Base-by-base conservation (phyloP, 306 rosid species). In the Cicer chorassanicum region DNA sequence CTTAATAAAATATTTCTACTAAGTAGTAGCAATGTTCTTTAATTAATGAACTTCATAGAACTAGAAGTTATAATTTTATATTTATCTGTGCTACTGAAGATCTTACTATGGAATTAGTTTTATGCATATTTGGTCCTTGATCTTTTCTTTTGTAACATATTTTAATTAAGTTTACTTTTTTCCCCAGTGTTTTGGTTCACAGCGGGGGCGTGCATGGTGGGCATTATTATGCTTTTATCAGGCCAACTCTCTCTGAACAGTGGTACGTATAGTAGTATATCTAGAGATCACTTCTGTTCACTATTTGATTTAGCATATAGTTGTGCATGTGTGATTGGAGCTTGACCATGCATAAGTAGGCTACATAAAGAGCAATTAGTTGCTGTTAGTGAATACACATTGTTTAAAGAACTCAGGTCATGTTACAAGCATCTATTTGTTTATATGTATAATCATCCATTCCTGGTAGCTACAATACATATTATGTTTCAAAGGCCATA, bases 171-270 rank as follows among this genome's bases (percentile, higher is more conserved):
- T 29, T 29, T 59, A 10, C 8, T 18, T 56, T 80, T 74, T 73
- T 66, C 79, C 2, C 13, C 87, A 93, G 98, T 84, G 98, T 93
- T 48, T 84, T 93, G 89, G 98, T 93, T 68, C 98, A 93, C 84
- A 93, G 98, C 45, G 98, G 98, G 13, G 98, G 98, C 21, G 98
- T 91, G 81, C 97, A 93, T 70, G 98, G 98, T 18, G 98, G 98
- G 48, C 98, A 93, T 73, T 93, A 93, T 79, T 93, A 93, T 49
- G 98, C 98, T 72, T 93, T 91, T 82, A 91, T 93, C 90, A 87
- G 98, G 86, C 98, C 98, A 14, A 93, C 97, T n/a, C 91, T 93
- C 66, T 87, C 96, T 45, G 97, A 93, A 77, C 97, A 84, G 87
- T 93, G 98, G 98, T 91, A 84, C 55, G 86, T 46, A 6, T 45